These are phyloP conservation scores for Cyclotella baltica DNA, from an alignment of 108 stramenopile genomes.

Conservation along the genomic window DNA sequence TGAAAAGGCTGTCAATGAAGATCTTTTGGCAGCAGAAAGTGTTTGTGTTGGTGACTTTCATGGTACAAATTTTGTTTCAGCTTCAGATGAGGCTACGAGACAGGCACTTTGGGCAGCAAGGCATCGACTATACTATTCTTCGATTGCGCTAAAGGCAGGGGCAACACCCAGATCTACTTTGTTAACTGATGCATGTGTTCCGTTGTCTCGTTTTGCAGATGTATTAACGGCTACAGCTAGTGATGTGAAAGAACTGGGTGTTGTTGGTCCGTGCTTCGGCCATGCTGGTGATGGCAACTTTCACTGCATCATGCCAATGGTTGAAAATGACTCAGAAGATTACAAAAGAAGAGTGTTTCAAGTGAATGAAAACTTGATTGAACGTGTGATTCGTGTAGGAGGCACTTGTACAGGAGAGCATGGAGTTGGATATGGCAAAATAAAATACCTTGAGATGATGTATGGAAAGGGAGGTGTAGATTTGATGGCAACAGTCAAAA, in stretches of 20 bases:
- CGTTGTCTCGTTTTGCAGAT: slow-evolving; percentile 86
- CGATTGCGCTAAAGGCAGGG: slow-evolving; percentile 59
- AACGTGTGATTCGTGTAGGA: slow-evolving; percentile 73
- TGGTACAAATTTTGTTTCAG: slow-evolving; percentile 64
- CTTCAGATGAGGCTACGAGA: slow-evolving; percentile 67
- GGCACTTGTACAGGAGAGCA: slow-evolving; percentile 99
- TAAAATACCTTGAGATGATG: slow-evolving; percentile 81
- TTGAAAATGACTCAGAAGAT: slow-evolving; percentile 70
- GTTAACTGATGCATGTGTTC: slow-evolving; percentile 95
- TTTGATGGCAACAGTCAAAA: slow-evolving; percentile 89
- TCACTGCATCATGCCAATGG: slow-evolving; percentile 88
- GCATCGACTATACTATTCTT: slow-evolving; percentile 85
- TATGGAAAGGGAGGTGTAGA: slow-evolving; percentile 83
- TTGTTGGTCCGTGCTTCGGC: slow-evolving; percentile 92
- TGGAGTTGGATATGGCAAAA: slow-evolving; percentile 95
- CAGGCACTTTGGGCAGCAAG: slow-evolving; percentile 88
- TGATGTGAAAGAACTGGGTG: slow-evolving; percentile 69
- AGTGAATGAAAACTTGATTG: slow-evolving; percentile 72
- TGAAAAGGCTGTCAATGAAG: slow-evolving; percentile 53
- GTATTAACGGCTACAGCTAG: slow-evolving; percentile 73
- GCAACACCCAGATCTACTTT: slow-evolving; percentile 59
- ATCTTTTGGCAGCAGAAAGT: slow-evolving; percentile 54
- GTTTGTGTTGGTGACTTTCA: slow-evolving; percentile 64
- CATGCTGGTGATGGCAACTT: slow-evolving; percentile 99
- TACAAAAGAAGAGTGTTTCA: slow-evolving; percentile 69